Percentiles rank a stretch among this genome's conserved stretches.
These are phyloP conservation scores for Trametes cingulata DNA, from an alignment of 768 basidiomycete genomes.

Conservation along the genomic window DNA sequence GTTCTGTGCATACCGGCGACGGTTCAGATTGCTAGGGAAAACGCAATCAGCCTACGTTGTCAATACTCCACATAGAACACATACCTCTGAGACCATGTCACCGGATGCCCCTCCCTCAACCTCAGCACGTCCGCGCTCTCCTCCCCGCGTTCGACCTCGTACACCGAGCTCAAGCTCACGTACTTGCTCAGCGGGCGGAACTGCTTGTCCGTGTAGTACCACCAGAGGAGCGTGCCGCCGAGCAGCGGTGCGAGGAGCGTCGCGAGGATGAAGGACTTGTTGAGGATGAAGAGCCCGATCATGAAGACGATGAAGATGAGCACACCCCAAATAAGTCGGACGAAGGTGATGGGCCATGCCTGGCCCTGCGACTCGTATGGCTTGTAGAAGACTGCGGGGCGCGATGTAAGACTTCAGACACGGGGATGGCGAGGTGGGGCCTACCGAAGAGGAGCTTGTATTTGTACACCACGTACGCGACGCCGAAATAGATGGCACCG, in stretches of 20 bases:
- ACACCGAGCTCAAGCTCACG: constrained; percentile 83
- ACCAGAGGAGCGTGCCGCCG: constrained; percentile 72
- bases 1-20: constrained; percentile 86
- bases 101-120: constrained; percentile 80
- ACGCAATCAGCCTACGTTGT: not conserved
- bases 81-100: constrained; percentile 87
- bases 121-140: constrained; percentile 77
- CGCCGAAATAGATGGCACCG: constrained; percentile 95
- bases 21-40: constrained; percentile 68
- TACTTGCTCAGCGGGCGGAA: constrained; percentile 77
- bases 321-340: constrained; percentile 89
- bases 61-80: constrained; percentile 14
- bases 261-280: constrained; percentile 57
- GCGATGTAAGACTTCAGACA: not conserved
- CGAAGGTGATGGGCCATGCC: constrained; percentile 96
- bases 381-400: constrained; percentile 85
- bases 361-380: constrained; percentile 97
- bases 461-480: constrained; percentile 96
- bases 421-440: constrained; percentile 25
- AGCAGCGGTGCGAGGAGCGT: constrained; percentile 76
- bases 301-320: constrained; percentile 95
- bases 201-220: constrained; percentile 69
- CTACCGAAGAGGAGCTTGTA: constrained; percentile 93
- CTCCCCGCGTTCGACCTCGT: constrained; percentile 88
- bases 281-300: constrained; percentile 90